Conservation (phyloP, 139 green algal genomes). For the Gonium pectorale region DNA sequence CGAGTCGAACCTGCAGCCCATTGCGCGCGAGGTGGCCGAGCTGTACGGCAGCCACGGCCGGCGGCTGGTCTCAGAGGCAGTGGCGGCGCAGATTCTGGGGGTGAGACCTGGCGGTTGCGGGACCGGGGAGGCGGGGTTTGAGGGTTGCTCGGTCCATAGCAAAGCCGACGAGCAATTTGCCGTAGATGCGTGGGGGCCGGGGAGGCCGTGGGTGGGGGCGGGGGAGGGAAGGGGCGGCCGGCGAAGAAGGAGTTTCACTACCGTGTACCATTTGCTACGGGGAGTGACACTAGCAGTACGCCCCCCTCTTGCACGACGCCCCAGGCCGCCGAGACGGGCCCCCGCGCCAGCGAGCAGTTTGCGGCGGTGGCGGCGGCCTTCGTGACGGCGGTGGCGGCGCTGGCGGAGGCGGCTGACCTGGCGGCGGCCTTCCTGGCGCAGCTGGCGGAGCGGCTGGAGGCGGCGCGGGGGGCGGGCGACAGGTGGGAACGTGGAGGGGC, state of each 20-base stretch:
- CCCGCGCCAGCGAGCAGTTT: slow-evolving; percentile 82
- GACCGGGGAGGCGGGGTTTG: neutral
- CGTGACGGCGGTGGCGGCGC: slow-evolving; percentile 72
- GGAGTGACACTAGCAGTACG: too few relatives aligned
- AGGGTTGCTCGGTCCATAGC: too few relatives aligned
- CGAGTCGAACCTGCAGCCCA: slow-evolving; percentile 77
- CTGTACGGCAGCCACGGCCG: slow-evolving; percentile 73
- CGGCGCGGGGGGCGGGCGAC: slow-evolving; percentile 11
- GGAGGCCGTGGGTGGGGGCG: too few relatives aligned
- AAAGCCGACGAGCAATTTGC: too few relatives aligned
- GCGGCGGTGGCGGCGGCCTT: slow-evolving; percentile 74
- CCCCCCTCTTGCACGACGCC: neutral
- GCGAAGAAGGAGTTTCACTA: too few relatives aligned
- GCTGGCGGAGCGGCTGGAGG: slow-evolving; percentile 57
- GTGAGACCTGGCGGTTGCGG: slow-evolving; percentile 24
- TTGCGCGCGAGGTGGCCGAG: slow-evolving; percentile 65
- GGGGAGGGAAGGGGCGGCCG: too few relatives aligned
- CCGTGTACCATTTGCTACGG: too few relatives aligned
- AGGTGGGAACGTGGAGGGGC: too few relatives aligned
- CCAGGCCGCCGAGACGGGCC: slow-evolving; percentile 75
- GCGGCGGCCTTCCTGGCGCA: slow-evolving; percentile 69
- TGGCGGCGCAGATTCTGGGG: slow-evolving; percentile 71
- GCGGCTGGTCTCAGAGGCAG: slow-evolving; percentile 59
- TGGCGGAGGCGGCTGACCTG: slow-evolving; percentile 60
- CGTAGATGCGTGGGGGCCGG: too few relatives aligned